Evolutionary conservation across 139 green algal genomes (phyloP).

Genomic region (Closterium sp.): DNA sequence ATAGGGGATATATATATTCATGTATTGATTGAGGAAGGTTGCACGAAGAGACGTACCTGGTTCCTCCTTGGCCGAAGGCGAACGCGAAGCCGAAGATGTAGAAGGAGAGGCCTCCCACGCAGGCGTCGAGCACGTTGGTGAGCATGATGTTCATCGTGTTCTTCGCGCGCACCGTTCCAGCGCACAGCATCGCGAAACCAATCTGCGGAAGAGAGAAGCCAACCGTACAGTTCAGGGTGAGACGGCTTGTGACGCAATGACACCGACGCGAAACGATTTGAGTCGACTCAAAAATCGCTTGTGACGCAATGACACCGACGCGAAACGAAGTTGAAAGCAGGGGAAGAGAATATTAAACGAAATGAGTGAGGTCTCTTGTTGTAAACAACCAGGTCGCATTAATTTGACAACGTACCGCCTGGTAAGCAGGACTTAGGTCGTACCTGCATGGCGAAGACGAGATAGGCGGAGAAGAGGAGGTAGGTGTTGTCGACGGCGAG

Average conservation of each 20-base stretch:
- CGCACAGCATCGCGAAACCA: constrained; percentile 88
- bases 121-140: constrained; percentile 80
- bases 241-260: too few relatives aligned
- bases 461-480: constrained; percentile 63
- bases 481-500: constrained; percentile 52
- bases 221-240: neutral
- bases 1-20: too few relatives aligned
- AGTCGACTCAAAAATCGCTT: too few relatives aligned
- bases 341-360: neutral
- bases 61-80: constrained; percentile 60
- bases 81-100: constrained; percentile 68
- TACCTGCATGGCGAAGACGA: constrained; percentile 85
- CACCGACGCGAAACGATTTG: too few relatives aligned
- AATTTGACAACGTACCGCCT: neutral
- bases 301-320: too few relatives aligned
- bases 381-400: neutral
- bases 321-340: too few relatives aligned
- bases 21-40: neutral
- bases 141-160: constrained; percentile 91
- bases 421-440: constrained; percentile 39
- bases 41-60: too few relatives aligned
- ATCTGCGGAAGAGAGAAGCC: constrained; percentile 61
- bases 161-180: constrained; percentile 78
- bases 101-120: constrained; percentile 66
- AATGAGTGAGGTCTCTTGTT: neutral